Evolutionary conservation across 108 stramenopile genomes (phyloP), one percentile per base, ranked within the genome.

Genomic region (Skeletonema menzelii): DNA sequence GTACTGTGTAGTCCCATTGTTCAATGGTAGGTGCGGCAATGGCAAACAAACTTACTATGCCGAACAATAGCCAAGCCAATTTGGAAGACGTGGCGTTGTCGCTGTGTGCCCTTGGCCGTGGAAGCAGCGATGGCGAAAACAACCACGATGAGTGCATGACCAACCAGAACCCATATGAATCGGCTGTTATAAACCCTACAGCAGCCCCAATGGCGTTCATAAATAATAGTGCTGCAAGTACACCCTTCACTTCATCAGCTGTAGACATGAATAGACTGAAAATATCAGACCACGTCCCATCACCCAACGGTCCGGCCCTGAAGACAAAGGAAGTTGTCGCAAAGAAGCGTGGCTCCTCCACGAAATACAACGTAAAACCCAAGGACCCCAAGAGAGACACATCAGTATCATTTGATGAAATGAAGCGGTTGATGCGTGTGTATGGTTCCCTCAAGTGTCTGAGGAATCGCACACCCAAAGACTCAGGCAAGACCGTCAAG

Each of bases 391-490:
- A 37, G 44, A 57, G 60, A 5, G 70, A 71, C 27, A 61, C 59
- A 4, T 65, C 78, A 35, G 60, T 79, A 17, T 38, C 71, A 20
- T 72, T 79, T 58, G 78, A 72, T 17, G 78, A 79, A 55, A 79
- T 79, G 78, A 35, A 69, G 24, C 22, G 78, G 30, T 61, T 79
- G 24, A 79, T 79, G 78, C 64, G 59, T 12, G 68, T 69, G 53
- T 79, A 79, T 49, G 78, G 78, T 11, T 63, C 70, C 47, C 64
- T 79, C 49, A 79, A 79, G 34, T 79, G 78, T 59, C 62, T 68
- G 7, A 64, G 78, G 1, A 79, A 72, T 28, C 70, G 78, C 3
- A 59, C 65, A 11, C 40, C 46, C n/a, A 63, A 38, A 38, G 46
- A 67, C 22, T 59, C 77, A 12, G 78, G 58, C 4, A 61, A 56